Evolutionary conservation across 2,329 filamentous ascomycete species (phyloP), one percentile per base, ranked within the genome.

Genomic region (Penicillium sp.): DNA sequence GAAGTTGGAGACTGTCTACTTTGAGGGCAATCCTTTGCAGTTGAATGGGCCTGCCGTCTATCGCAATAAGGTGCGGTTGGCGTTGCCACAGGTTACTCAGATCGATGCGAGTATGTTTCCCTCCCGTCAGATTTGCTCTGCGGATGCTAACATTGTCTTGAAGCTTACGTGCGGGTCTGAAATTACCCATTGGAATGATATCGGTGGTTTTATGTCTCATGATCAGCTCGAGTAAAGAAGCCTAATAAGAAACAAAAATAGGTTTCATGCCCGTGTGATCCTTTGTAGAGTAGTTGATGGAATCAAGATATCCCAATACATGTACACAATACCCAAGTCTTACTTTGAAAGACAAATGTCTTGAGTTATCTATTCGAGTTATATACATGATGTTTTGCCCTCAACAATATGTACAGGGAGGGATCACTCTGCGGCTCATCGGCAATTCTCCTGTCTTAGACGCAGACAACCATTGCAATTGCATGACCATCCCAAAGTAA

Each of bases 1-100:
- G 70, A 79, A 87, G 37, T 76, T 98, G 65, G 86, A 88, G 58
- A 97, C 95, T 1, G 93, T 99, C 11, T 99, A 99, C 73, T 96
- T 99, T 64, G 95, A 99, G 72, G 93, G 92, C 1, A 97, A 96
- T 68, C 93, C 93, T 26, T 75, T 99, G 66, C 95, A 99, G 78
- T 81, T 87, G 59, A 84, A 83, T 54, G 86, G 84, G 4, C 90
- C 90, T n/a, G 90, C 90, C 1, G 77, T 97, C 59, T 99, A 99
- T 76, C 82, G 95, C 69, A 98, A 97, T 78, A 99, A 99, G 78
- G 87, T 99, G 44, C 84, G 89, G 57, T 77, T 99, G 73, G 90
- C 92, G 33, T 76, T 99, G 74, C 95, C 95, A 56, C 89, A 95
- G 74, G 80, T 99, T 52, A 85, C 85, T 72, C 93, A 99, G 80